phyloP scores from a whole-genome alignment of 495 filamentous ascomycete species.

The Paragyromitra xinjiangensis region DNA sequence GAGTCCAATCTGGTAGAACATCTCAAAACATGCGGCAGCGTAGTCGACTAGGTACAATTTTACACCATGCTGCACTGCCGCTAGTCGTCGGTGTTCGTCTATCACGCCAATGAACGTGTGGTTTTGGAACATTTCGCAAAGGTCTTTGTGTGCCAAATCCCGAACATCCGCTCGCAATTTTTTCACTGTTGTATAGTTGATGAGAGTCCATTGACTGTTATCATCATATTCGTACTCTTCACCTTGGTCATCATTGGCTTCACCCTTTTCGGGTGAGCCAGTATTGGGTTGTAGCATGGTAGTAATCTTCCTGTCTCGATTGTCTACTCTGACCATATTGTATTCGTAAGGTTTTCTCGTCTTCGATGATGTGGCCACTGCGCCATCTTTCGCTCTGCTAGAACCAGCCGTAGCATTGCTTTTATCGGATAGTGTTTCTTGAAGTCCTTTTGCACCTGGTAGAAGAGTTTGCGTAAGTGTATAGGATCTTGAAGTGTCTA shows the following conservation, averaged over 20 bases:
- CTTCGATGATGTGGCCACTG: conserved; percentile 56
- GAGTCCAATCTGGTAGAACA: conserved; percentile 96
- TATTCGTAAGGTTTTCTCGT: conserved; percentile 79
- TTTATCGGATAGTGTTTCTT: conserved; percentile 57
- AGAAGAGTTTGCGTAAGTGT: conserved; percentile 85
- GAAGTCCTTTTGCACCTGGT: conserved; percentile 66
- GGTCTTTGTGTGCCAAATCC: conserved; percentile 82
- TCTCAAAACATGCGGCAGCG: conserved; percentile 83
- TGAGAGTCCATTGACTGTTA: conserved; percentile 58
- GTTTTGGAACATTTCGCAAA: conserved; percentile 87
- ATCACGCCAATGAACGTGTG: conserved; percentile 96
- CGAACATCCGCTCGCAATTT: conserved; percentile 82
- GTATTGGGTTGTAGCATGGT: conserved; percentile 74
- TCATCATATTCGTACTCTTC: conserved; percentile 50
- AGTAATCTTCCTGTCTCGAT: conserved; percentile 91
- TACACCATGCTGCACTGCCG: conserved; percentile 90
- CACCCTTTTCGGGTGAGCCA: conserved; percentile 48
- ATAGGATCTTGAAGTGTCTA: conserved; percentile 95
- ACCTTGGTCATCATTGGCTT: conserved; percentile 40
- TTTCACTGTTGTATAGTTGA: conserved; percentile 73
- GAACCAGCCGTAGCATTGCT: conserved; percentile 55
- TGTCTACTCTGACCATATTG: conserved; percentile 89
- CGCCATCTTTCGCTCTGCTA: conserved; percentile 61
- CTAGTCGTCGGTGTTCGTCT: conserved; percentile 84
- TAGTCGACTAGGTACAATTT: conserved; percentile 96